Evolutionary conservation across 1,284 basidiomycete genomes (phyloP).

Genomic region (Cryptococcus wingfieldii): DNA sequence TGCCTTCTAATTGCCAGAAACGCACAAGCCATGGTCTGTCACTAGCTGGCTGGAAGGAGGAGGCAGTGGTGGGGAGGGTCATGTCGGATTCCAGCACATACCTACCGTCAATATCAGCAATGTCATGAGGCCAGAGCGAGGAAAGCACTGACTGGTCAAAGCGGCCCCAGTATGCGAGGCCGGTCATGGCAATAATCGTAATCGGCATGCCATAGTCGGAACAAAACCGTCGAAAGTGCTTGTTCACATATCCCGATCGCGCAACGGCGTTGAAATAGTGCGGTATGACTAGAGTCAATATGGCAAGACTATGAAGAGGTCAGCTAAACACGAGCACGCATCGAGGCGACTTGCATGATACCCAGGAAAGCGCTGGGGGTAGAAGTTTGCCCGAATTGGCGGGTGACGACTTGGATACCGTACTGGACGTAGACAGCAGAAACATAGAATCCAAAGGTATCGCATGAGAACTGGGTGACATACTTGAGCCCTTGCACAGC

Average conservation of each 20-base stretch:
- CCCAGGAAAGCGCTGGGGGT: slow-evolving; percentile 62
- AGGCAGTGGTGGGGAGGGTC: slow-evolving; percentile 62
- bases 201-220: slow-evolving; percentile 88
- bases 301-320: slow-evolving; percentile 56
- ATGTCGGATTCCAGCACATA: slow-evolving; percentile 55
- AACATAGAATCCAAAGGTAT: slow-evolving; percentile 91
- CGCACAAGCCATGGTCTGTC: slow-evolving; percentile 77
- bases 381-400: slow-evolving; percentile 59
- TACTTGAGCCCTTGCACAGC: slow-evolving; percentile 79
- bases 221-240: slow-evolving; percentile 67
- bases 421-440: slow-evolving; percentile 69
- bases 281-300: slow-evolving; percentile 68
- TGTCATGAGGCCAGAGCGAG: background rate
- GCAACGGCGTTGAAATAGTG: slow-evolving; percentile 70
- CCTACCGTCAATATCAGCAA: slow-evolving; percentile 10
- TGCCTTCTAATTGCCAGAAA: slow-evolving; percentile 85
- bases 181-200: slow-evolving; percentile 66
- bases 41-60: slow-evolving; percentile 68
- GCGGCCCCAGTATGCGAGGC: slow-evolving; percentile 76
- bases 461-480: slow-evolving; percentile 84
- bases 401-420: slow-evolving; percentile 73
- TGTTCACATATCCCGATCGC: slow-evolving; percentile 62
- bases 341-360: slow-evolving; percentile 49
- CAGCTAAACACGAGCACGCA: background rate
- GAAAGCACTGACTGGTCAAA: slow-evolving; percentile 53